Conservation (phyloP, 306 rosid genomes). For the Mucuna pruriens region DNA sequence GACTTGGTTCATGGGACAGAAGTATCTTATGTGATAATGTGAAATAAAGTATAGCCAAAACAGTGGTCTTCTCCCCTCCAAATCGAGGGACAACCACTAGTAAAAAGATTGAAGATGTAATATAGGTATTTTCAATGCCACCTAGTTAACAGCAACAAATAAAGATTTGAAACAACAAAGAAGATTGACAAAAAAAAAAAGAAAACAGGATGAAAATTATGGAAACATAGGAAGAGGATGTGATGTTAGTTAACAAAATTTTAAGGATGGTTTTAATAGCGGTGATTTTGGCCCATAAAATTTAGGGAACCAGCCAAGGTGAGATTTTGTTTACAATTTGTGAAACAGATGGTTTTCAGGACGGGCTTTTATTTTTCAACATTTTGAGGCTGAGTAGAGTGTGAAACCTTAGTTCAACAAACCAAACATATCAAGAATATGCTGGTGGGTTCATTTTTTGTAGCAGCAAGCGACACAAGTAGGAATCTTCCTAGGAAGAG, state of each 20-base stretch:
- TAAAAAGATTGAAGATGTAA: neutral
- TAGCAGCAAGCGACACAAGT: neutral
- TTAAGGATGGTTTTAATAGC: neutral
- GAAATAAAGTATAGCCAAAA: neutral
- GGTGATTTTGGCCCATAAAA: neutral
- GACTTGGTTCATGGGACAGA: no score
- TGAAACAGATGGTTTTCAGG: neutral
- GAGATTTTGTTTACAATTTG: neutral
- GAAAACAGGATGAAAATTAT: neutral
- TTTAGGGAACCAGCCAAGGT: neutral
- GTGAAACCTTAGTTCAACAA: neutral
- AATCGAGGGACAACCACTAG: neutral
- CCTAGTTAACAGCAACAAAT: neutral
- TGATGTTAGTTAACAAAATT: neutral
- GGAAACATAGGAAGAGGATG: neutral
- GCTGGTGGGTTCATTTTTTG: neutral
- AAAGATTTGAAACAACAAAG: neutral
- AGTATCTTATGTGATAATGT: no score
- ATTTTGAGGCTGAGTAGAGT: neutral
- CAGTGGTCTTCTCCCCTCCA: neutral
- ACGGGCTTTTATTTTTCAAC: neutral
- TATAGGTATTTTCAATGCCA: neutral
- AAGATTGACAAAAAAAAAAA: neutral
- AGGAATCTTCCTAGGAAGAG: neutral
- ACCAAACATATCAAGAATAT: neutral